Evolutionary conservation across 345 rosid genomes (phyloP).

Genomic region (Pistacia atlantica): DNA sequence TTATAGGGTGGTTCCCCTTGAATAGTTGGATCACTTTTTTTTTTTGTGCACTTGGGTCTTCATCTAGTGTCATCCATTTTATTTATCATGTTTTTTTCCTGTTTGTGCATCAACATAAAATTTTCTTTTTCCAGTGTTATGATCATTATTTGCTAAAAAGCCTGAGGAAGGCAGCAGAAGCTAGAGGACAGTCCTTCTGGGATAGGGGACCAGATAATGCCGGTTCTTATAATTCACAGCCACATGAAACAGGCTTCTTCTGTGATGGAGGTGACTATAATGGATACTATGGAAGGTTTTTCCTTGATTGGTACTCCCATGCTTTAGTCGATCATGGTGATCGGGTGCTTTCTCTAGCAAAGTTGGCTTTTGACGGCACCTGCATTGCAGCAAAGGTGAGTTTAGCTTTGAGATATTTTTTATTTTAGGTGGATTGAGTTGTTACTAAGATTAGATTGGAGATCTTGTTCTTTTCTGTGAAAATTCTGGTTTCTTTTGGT

Average conservation of each 20-base stretch:
- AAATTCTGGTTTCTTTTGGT: neutral
- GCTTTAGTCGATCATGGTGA: conserved; percentile 83
- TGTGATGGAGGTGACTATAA: conserved; percentile 96
- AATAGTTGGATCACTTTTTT: neutral
- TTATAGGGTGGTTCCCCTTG: neutral
- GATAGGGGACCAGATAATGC: conserved; percentile 89
- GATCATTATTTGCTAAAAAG: conserved; percentile 78
- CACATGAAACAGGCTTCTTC: conserved; percentile 90
- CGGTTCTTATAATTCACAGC: conserved; percentile 84
- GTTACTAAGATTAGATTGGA: neutral
- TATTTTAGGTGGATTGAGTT: neutral
- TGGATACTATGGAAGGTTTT: conserved; percentile 91
- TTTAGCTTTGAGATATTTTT: conserved; percentile 22
- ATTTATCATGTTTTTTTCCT: neutral
- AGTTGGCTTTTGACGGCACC: conserved; percentile 78
- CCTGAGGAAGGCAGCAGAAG: conserved; percentile 84
- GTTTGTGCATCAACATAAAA: neutral
- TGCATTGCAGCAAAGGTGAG: conserved; percentile 82
- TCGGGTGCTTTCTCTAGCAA: conserved; percentile 74
- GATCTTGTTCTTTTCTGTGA: neutral
- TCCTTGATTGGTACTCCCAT: conserved; percentile 91
- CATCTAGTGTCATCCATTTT: neutral
- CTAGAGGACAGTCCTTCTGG: conserved; percentile 79
- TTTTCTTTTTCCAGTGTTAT: conserved; percentile 63
- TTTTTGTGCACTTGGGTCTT: neutral